Base-by-base conservation (phyloP, 768 basidiomycete genomes). In the Tricholoma flavovirens region DNA sequence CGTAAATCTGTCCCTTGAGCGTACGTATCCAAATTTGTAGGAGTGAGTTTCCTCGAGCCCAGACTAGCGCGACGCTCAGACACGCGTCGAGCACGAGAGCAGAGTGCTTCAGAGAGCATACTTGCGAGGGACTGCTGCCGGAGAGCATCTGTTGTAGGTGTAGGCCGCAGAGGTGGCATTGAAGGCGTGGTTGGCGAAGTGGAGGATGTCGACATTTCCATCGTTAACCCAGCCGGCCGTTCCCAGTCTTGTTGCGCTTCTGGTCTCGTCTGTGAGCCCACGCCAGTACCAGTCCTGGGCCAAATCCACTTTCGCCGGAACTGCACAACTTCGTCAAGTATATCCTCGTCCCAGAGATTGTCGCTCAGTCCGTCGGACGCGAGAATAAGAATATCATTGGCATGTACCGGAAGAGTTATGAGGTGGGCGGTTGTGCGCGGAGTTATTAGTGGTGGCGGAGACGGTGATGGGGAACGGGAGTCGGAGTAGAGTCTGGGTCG, bases 311-410 rank as follows among this genome's bases (percentile, higher is more conserved):
- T 17, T 30, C 26, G 26, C 24, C 77, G 77, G 68, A 88, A 84
- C 35, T 84, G 74, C 14, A 77, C 69, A 21, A 90, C 85, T 67
- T 93, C 92, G 58, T 94, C 92, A 14, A 93, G 70, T 15, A 94
- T 82, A 57, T 94, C 91, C 62, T 87, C 85, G 62, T 93, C 90
- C 87, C 92, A 93, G 21, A 93, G 72, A 64, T 94, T 94, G 69
- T 94, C 92, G 59, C 84, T 83, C 50, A 94, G 73, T 1, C 91
- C 91, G 62, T 94, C 92, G 17, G 80, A 83, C 0, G 89, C 86
- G 38, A 94, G 80, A 59, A 94, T 87, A 54, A 93, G 78, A 52
- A 92, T 86, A 57, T 90, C 89, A 55, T 87, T 81, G 19, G 79
- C 77, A 58, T 76, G 75, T 3, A 90, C 88, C 21, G 87, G 87